Base-by-base conservation (phyloP, 208 protist genomes). In the Strigomonas galati region DNA sequence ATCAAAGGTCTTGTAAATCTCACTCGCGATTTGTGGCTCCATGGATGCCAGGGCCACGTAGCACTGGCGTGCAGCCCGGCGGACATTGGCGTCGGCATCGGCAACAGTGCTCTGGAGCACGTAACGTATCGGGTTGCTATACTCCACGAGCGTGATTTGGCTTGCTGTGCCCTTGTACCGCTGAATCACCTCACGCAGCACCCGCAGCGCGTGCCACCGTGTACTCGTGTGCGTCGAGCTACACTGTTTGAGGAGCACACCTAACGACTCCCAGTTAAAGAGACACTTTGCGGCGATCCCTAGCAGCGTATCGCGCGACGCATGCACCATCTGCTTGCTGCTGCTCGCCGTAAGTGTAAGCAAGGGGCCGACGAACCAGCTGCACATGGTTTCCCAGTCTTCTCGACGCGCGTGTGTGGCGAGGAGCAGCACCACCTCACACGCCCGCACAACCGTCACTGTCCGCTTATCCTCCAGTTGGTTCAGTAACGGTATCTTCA, bases 341-440 rank as follows among this genome's bases (percentile, higher is more conserved):
- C 73, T 71, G 31, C 71, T 75, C 1, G 67, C 62, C 12, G 85
- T 82, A 14, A 76, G n/a, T 14, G 59, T 37, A 23, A 87, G 31
- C 7, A 91, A 54, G 2, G 74, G 58, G 1, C 71, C 31, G 7
- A 91, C 57, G 67, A 89, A 86, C 83, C 83, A 88, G 57, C 62
- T 70, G 53, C 76, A 76, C 24, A 77, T 53, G 26, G 44, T 48
- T 10, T 37, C 51, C 17, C 40, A 40, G 35, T 40, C 35, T 10
- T 4, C 35, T 4, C 7, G 7, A 40, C 35, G 35, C 35, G 35
- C 35, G 35, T 10, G 7, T 10, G 10, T 10, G 7, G 35, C 35
- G 7, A 40, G 10, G 7, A 40, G 35, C 7, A 40, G 35, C 10
- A 82, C 46, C 26, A 72, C 76, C 4, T 56, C 54, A 31, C 72